Base-by-base conservation (phyloP, 257 asterid species). In the Fraxinus americana region DNA sequence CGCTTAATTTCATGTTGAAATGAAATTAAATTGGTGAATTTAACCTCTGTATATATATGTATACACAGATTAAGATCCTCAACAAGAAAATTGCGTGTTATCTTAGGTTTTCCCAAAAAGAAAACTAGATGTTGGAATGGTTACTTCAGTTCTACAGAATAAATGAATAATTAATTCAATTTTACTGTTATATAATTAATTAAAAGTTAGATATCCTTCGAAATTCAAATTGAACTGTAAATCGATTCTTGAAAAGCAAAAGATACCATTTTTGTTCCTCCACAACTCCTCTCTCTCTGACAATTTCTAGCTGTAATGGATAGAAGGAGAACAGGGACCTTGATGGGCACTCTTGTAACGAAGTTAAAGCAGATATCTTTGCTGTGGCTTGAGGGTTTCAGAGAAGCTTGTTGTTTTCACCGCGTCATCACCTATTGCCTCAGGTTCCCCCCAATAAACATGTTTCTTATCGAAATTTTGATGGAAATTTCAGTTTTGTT, bases 341-440 rank as follows among this genome's bases (percentile, higher is more conserved):
- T 81, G 52, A 83, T 70, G 82, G 83, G 74, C 67, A 79, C 65
- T 27, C 61, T 89, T 27, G 69, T 52, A 70, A 79, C 72, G 1
- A 91, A 87, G 80, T 78, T 90, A 76, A 92, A 89, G 90, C 94
- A 88, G 81, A 91, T 92, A 32, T 78, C 86, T 1, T 71, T 92
- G 63, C 87, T 88, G 5, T 96, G 97, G 96, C 69, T 90, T 6
- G 92, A 93, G 70, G 99, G 99, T 75, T 87, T 96, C 87, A 89
- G 90, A 80, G 98, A 96, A 81, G 99, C 99, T 72, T 92, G 97
- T 77, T 93, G 98, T 80, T 90, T 96, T 80, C 97, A 91, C 79
- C 94, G 98, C 54, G 98, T 93, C 75, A 71, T 90, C 77, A 83
- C 87, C 74, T 96, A 93, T 78, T 93, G 92, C 70, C 84, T 79